Base-by-base conservation (phyloP, 1,284 basidiomycete genomes). In the Ganoderma lingzhi region DNA sequence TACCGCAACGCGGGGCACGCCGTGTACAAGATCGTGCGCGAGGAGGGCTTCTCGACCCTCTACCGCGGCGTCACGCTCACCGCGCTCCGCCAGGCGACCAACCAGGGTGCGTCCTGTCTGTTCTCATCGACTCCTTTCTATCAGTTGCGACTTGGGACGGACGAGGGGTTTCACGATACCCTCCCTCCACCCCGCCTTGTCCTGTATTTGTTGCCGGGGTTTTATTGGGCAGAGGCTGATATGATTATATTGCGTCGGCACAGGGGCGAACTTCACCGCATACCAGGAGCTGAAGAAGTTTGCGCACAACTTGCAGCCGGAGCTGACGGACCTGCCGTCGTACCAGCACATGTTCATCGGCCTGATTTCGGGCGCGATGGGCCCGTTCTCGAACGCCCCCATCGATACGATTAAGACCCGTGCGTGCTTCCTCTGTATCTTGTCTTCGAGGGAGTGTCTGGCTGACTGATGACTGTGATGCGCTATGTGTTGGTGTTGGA, bases 401-500 rank as follows among this genome's bases (percentile, higher is more conserved):
- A 97, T 98, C 72, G 97, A 99, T 83, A 98, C 97, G 2, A 98
- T 98, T 80, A 98, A 99, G 83, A 98, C 96, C 65, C 90, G 94
- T 92, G 79, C 75, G 90, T 85, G 28, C 60, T 32, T 61, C 59
- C 59, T 45, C 19, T 42, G n/a, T 17, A 3, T 65, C 64, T 42
- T 12, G 60, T 37, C 23, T 23, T 23, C 23, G 35, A 35, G 53
- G 39, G 60, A 68, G 58, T 28, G 3, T 10, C 12, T 44, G 39
- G 8, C 32, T 30, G 55, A 53, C 56, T 30, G 55, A 58, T 30
- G 55, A 58, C 39, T 41, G 39, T 9, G 35, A 35, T 41, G 39
- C 10, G 5, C 39, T 14, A 2, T 41, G 39, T 14, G 6, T 23
- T 23, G 23, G 23, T 41, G 39, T 41, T 35, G 35, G 35, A 5